phyloP scores from a whole-genome alignment of 148 eudicot genomes.

The Cornus kousa region DNA sequence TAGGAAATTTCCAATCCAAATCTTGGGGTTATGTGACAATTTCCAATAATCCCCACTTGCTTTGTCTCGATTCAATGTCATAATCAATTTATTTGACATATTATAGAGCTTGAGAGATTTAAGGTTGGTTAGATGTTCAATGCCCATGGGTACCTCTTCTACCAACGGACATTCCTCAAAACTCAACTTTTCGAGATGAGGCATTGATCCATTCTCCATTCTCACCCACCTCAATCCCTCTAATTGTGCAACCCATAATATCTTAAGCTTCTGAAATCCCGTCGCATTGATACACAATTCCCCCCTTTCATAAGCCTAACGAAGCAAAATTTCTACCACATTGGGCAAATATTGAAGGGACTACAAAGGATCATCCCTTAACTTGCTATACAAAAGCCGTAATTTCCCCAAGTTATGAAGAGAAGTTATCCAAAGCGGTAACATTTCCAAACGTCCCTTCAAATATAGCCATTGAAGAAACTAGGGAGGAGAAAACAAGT shows the following conservation, averaged over 20 bases:
- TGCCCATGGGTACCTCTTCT: not conserved
- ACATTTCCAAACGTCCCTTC: not conserved
- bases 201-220: not conserved
- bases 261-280: not conserved
- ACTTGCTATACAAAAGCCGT: not conserved
- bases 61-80: not conserved
- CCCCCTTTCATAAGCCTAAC: not conserved
- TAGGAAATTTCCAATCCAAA: not conserved
- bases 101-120: too few species aligned
- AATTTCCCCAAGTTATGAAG: not conserved
- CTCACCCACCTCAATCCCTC: not conserved
- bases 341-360: not conserved
- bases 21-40: not conserved
- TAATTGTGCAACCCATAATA: too few species aligned
- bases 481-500: not conserved
- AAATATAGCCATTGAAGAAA: not conserved
- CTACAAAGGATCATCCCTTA: not conserved
- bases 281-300: not conserved
- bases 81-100: not conserved
- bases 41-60: not conserved
- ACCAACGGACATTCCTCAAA: not conserved
- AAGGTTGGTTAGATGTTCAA: not conserved
- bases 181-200: not conserved
- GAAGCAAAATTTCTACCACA: not conserved
- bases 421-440: not conserved